Conservation (phyloP, 768 basidiomycete genomes). For the Boletales sp. region DNA sequence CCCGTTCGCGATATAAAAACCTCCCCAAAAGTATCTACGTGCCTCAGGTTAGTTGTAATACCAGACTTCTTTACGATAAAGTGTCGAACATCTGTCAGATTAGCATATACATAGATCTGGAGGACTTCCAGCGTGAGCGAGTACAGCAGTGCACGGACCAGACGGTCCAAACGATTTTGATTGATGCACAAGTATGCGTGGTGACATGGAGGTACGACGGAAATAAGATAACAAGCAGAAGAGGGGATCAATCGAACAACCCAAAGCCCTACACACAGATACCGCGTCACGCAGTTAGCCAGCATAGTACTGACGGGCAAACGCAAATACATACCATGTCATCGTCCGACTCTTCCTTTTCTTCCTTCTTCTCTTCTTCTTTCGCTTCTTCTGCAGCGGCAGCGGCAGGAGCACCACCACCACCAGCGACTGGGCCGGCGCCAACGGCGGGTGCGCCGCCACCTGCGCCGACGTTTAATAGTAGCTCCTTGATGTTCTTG, state of each 20-base stretch:
- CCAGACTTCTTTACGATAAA: no score
- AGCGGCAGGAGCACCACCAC: conserved; percentile 55
- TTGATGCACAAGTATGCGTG: conserved; percentile 21
- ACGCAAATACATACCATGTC: conserved; percentile 36
- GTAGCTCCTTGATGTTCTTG: conserved; percentile 93
- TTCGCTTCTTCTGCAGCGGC: conserved; percentile 71
- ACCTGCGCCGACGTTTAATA: conserved; percentile 92
- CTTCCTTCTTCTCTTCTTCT: conserved; percentile 82
- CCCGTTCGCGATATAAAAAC: no score
- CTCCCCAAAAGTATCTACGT: no score
- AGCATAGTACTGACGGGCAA: no score
- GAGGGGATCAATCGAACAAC: conserved; percentile 77
- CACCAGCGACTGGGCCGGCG: conserved; percentile 47
- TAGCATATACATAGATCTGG: no score
- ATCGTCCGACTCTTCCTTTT: conserved; percentile 88
- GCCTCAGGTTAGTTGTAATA: no score
- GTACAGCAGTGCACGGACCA: no score
- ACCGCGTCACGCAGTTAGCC: background rate
- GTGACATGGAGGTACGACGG: conserved; percentile 13
- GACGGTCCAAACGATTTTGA: conserved; percentile 16
- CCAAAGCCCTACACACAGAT: conserved; percentile 73
- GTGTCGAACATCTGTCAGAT: no score
- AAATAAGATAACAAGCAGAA: conserved; percentile 25
- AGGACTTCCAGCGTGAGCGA: no score
- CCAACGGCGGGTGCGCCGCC: conserved; percentile 79